Base-by-base conservation (phyloP, 2,329 filamentous ascomycete genomes). In the Mycosphaerella sp. region DNA sequence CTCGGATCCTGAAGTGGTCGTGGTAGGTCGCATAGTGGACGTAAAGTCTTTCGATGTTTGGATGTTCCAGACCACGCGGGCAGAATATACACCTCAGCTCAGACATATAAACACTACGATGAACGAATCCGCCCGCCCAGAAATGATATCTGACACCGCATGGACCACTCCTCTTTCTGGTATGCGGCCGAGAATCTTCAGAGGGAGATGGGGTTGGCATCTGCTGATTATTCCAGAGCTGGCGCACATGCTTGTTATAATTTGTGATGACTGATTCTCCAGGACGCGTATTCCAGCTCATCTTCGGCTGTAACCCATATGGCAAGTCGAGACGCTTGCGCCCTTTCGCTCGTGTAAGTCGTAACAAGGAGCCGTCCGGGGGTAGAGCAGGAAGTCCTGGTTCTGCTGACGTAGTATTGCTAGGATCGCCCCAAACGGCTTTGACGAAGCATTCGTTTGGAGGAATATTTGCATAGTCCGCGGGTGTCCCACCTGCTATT, bases 1-100 rank as follows among this genome's bases (percentile, higher is more conserved):
- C 34, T 8, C 63, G 55, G 40, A 65, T 67, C 6, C 55, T 56
- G 48, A 70, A 67, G 28, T 68, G 59, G 16, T 69, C 65, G 47
- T 73, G 71, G 51, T 59, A 61, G 13, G 57, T 49, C 5, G 64
- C 25, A 42, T 59, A 63, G 47, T 74, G 71, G 45, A 68, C 59
- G 10, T 64, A 60, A 2, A 74, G 59, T 34, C 60, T 52, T 14
- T 59, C 58, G 34, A 65, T 61, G 7, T 58, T 61, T 9, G 59
- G 42, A 40, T 63, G 59, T 28, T 58, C 55, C 4, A 41, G 35
- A 21, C 52, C 53, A n/a, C 43, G 41, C 21, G 45, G 45, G 47
- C 58, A 66, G 40, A 61, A 60, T 2, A 63, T 58, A 43, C 64
- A 66, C 17, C 45, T 55, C 18, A 66, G 50, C 27, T 53, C 49